phyloP scores from a whole-genome alignment of 2,329 filamentous ascomycete genomes.

The Lachnellula cervina region DNA sequence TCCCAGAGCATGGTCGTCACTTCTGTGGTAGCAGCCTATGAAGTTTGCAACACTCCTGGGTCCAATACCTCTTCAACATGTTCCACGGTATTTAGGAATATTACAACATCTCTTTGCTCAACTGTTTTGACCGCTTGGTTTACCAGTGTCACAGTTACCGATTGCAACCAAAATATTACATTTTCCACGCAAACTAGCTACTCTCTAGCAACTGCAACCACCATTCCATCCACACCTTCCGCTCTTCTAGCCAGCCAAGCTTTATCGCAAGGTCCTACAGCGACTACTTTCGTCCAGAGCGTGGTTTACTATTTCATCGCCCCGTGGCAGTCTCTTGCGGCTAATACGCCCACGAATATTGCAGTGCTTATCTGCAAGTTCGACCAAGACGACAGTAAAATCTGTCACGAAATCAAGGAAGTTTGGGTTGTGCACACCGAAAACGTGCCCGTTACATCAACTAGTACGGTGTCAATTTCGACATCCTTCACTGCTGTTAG shows the following conservation, averaged over 20 bases:
- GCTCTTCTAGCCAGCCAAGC: not conserved
- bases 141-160: constrained; percentile 18
- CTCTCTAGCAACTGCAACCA: constrained; percentile 14
- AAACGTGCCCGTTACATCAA: constrained; percentile 15
- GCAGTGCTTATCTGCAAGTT: constrained; percentile 17
- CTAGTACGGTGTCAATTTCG: constrained; percentile 16
- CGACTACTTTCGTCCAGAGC: constrained; percentile 19
- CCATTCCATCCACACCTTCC: not conserved
- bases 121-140: constrained; percentile 23
- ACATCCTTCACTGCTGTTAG: constrained; percentile 19
- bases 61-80: constrained; percentile 14
- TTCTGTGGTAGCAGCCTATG: constrained; percentile 18
- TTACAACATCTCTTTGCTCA: constrained; percentile 19
- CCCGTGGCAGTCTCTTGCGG: constrained; percentile 25
- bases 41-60: constrained; percentile 19
- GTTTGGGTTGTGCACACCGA: constrained; percentile 20
- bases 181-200: constrained; percentile 25
- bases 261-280: not conserved
- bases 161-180: constrained; percentile 24
- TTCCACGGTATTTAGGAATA: constrained; percentile 15
- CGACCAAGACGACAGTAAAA: constrained; percentile 1
- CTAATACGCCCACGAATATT: constrained; percentile 16
- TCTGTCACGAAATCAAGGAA: constrained; percentile 18
- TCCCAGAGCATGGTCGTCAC: constrained; percentile 19
- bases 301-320: constrained; percentile 23